Evolutionary conservation across 1,139 yeast genomes (phyloP).

Genomic region (Eremothecium coryli): DNA sequence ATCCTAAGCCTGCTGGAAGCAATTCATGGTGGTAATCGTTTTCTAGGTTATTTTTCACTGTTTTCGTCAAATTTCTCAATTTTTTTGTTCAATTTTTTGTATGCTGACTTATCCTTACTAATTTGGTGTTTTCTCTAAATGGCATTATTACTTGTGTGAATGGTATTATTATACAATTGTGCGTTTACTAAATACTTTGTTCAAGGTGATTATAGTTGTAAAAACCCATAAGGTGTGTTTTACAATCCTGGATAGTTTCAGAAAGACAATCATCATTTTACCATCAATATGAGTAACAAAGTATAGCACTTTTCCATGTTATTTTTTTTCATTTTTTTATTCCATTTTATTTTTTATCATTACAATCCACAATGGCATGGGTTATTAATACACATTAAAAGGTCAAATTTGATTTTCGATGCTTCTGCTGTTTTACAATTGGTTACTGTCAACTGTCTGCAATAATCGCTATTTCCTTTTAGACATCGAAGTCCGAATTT

Average conservation of each 20-base stretch:
- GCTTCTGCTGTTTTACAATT: constrained; percentile 8
- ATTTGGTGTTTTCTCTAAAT: constrained; percentile 14
- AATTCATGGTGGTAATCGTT: constrained; percentile 15
- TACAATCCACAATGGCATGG: constrained; percentile 3
- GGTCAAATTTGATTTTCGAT: constrained; percentile 11
- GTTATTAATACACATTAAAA: constrained; percentile 3
- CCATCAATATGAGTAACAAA: neutral
- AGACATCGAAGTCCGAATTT: constrained; percentile 12
- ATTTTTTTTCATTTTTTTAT: constrained; percentile 5
- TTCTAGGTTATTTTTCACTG: neutral
- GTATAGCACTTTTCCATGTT: constrained; percentile 2
- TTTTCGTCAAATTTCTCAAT: neutral
- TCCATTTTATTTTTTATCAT: neutral
- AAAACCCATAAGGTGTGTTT: constrained; percentile 1
- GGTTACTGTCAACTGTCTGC: constrained; percentile 10
- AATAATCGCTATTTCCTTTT: constrained; percentile 7
- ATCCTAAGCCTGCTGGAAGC: constrained; percentile 11
- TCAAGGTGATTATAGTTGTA: constrained; percentile 3
- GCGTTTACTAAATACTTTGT: constrained; percentile 13
- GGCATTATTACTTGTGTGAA: constrained; percentile 6
- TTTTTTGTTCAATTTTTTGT: constrained; percentile 8
- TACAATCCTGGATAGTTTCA: constrained; percentile 4
- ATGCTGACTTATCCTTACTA: constrained; percentile 11
- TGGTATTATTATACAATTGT: constrained; percentile 21
- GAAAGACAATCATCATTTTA: constrained; percentile 3